phyloP scores from a whole-genome alignment of 1,139 yeast genomes.

The Candida gigantensis region DNA sequence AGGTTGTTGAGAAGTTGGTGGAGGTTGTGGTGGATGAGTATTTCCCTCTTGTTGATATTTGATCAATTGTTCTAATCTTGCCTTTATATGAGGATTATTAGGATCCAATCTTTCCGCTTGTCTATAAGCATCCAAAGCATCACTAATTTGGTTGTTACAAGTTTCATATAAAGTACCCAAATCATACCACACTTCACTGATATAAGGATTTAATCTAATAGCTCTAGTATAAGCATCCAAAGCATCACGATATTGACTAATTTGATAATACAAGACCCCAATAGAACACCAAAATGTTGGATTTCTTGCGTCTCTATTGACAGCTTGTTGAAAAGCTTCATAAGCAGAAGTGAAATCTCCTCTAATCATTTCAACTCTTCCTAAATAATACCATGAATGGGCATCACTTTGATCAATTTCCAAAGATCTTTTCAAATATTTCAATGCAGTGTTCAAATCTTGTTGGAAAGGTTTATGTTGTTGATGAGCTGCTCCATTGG shows the following conservation, averaged over 20 bases:
- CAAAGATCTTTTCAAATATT: conserved; percentile 78
- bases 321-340: conserved; percentile 98
- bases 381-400: conserved; percentile 94
- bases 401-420: conserved; percentile 92
- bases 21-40: conserved; percentile 65
- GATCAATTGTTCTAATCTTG: conserved; percentile 82
- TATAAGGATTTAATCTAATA: conserved; percentile 89
- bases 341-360: conserved; percentile 95
- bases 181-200: conserved; percentile 98
- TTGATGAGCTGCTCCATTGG: conserved; percentile 7
- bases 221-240: conserved; percentile 97
- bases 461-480: conserved; percentile 40
- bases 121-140: conserved; percentile 94
- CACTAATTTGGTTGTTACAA: conserved; percentile 91
- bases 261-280: conserved; percentile 94
- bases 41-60: conserved; percentile 77
- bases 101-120: conserved; percentile 97
- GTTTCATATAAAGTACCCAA: conserved; percentile 95
- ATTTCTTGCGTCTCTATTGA: conserved; percentile 90
- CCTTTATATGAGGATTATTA: conserved; percentile 89
- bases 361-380: conserved; percentile 95
- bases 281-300: conserved; percentile 99
- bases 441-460: conserved; percentile 81
- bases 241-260: conserved; percentile 94
- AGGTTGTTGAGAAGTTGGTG: conserved; percentile 63